These are phyloP conservation scores for Endothia cerciana DNA, from an alignment of 2,329 filamentous ascomycete genomes.

Conservation along the genomic window DNA sequence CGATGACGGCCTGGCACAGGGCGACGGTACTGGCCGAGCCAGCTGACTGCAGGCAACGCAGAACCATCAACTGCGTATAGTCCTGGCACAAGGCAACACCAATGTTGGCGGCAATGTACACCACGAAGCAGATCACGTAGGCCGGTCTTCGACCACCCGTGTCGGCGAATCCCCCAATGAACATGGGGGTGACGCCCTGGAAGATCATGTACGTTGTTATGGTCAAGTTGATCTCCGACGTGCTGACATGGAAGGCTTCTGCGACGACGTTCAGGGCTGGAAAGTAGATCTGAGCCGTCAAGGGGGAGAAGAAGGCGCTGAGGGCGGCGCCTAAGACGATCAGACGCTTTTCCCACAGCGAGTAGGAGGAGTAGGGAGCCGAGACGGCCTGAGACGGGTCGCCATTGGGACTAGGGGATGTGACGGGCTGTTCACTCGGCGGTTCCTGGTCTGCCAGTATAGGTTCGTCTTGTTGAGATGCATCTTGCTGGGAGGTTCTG, in stretches of 20 bases:
- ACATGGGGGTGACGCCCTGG: conserved; percentile 60
- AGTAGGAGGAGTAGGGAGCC: conserved; percentile 43
- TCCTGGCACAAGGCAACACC: conserved; percentile 54
- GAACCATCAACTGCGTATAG: conserved; percentile 54
- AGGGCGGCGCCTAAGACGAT: conserved; percentile 46
- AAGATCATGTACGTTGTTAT: conserved; percentile 63
- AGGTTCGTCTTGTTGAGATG: background rate
- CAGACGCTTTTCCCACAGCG: conserved; percentile 44
- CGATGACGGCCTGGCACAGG: conserved; percentile 61
- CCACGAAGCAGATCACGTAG: conserved; percentile 55
- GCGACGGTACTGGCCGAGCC: conserved; percentile 64
- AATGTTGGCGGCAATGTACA: conserved; percentile 59
- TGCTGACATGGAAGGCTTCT: conserved; percentile 48
- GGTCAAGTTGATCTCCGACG: conserved; percentile 52
- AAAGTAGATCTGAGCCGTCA: conserved; percentile 57
- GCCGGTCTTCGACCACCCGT: conserved; percentile 56
- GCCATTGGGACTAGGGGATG: conserved; percentile 20
- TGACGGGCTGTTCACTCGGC: conserved; percentile 26
- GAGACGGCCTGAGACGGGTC: conserved; percentile 24
- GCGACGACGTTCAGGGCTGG: conserved; percentile 56
- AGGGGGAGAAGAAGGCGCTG: conserved; percentile 49
- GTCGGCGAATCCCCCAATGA: conserved; percentile 56
- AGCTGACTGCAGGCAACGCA: conserved; percentile 60
- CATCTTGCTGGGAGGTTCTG: background rate
- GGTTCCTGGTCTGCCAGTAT: conserved; percentile 25